Evolutionary conservation across 768 basidiomycete species (phyloP).

Genomic region (Suillus plorans): DNA sequence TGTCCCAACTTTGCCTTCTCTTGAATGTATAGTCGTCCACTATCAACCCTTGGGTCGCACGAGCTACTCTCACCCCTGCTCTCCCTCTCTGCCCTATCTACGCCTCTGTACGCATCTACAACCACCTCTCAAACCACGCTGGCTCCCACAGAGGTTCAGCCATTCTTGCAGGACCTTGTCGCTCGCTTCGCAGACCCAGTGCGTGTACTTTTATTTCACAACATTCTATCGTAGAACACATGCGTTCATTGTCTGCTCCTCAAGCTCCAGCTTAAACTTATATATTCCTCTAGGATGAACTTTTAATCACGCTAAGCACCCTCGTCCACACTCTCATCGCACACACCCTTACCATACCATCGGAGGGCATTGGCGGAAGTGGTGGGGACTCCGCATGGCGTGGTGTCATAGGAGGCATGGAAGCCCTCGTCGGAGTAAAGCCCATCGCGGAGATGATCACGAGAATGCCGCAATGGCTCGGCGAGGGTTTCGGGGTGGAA

Average conservation of each 20-base stretch:
- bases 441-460: constrained; percentile 81
- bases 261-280: background rate
- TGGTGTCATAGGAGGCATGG: constrained; percentile 78
- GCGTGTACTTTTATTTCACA: background rate
- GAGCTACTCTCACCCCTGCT: constrained; percentile 86
- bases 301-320: constrained; percentile 77
- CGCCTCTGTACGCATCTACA: constrained; percentile 57
- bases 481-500: constrained; percentile 58
- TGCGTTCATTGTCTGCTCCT: too few species aligned
- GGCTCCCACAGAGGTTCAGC: constrained; percentile 65
- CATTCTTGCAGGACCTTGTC: constrained; percentile 82
- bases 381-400: constrained; percentile 81
- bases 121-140: constrained; percentile 51
- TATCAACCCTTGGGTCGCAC: constrained; percentile 53
- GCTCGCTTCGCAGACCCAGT: constrained; percentile 59
- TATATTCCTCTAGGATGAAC: constrained; percentile 48
- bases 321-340: constrained; percentile 62
- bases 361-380: constrained; percentile 64
- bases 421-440: constrained; percentile 79
- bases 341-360: constrained; percentile 61
- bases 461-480: constrained; percentile 72
- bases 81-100: constrained; percentile 64
- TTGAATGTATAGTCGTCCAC: background rate
- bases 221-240: background rate
- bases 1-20: background rate